Conservation (phyloP, 352 stramenopile genomes). For the Globisporangium parvum region DNA sequence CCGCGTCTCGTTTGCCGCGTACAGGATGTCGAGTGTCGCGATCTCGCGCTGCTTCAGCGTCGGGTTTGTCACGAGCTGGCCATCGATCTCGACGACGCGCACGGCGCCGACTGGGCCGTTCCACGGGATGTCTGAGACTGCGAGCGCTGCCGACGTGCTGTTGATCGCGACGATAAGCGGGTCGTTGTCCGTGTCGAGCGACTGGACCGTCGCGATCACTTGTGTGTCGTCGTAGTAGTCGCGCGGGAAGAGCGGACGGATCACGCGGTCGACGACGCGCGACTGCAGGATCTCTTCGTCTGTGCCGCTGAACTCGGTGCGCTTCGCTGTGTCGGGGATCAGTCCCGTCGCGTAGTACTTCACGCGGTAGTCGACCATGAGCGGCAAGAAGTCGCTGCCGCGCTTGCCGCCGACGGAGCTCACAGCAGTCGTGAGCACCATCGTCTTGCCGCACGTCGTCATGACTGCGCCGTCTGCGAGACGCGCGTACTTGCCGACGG, state of each 20-base stretch:
- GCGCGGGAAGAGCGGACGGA: constrained; percentile 92
- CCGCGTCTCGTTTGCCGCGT: constrained; percentile 66
- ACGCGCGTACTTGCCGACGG: constrained; percentile 72
- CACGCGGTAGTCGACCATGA: constrained; percentile 94
- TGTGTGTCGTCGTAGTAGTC: constrained; percentile 96
- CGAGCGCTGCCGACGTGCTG: constrained; percentile 80
- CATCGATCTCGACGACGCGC: constrained; percentile 76
- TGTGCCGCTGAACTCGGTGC: constrained; percentile 85
- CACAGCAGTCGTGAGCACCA: constrained; percentile 85
- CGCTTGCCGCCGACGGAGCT: constrained; percentile 44
- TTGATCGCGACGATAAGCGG: constrained; percentile 87
- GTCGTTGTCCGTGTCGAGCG: constrained; percentile 80
- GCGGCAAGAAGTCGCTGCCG: constrained; percentile 76
- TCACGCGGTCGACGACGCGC: constrained; percentile 93
- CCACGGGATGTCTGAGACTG: constrained; percentile 86
- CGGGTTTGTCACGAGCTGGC: constrained; percentile 91
- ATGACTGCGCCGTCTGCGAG: constrained; percentile 85
- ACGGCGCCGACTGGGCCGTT: constrained; percentile 87
- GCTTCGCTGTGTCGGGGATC: constrained; percentile 85
- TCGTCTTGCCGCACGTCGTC: constrained; percentile 70
- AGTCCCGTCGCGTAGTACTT: constrained; percentile 81
- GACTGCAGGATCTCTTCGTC: constrained; percentile 96
- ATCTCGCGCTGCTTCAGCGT: constrained; percentile 62
- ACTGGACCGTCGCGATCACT: constrained; percentile 88
- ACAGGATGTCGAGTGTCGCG: constrained; percentile 79